Evolutionary conservation across 768 basidiomycete genomes (phyloP).

Genomic region (Suillus lakei): DNA sequence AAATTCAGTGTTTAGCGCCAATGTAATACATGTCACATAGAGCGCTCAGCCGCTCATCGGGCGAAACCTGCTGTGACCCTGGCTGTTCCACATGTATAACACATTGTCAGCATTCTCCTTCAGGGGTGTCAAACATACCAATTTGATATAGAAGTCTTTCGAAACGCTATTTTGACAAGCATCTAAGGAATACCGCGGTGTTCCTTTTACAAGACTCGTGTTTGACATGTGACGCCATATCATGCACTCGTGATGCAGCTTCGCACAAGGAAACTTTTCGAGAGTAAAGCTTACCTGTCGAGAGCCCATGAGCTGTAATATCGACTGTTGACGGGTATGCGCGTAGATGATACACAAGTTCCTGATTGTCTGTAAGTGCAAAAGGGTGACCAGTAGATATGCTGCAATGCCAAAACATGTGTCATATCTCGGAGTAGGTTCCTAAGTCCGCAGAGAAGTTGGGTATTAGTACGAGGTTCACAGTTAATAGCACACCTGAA

Average conservation of each 20-base stretch:
- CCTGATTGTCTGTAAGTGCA: not conserved
- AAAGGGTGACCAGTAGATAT: not conserved
- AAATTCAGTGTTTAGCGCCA: not conserved
- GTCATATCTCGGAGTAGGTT: not conserved
- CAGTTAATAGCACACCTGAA: not conserved
- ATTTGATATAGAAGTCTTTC: not conserved
- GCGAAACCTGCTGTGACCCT: not conserved
- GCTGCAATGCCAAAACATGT: not conserved
- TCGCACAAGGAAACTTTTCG: not conserved
- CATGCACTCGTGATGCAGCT: not conserved
- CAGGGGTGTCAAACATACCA: not conserved
- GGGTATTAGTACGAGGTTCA: not conserved
- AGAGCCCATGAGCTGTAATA: not conserved
- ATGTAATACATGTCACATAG: not conserved
- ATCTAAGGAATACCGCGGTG: not conserved
- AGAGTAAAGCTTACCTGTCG: not conserved
- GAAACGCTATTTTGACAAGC: not conserved
- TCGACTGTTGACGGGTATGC: not conserved
- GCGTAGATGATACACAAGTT: not conserved
- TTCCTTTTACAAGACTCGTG: not conserved
- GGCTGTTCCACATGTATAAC: not conserved
- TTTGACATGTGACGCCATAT: not conserved
- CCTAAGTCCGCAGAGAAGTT: slow-evolving; percentile 1
- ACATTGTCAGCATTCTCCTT: not conserved
- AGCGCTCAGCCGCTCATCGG: not conserved